Base-by-base conservation (phyloP, 192 early-diverging fungal species). In the Chytriomyces sp. region DNA sequence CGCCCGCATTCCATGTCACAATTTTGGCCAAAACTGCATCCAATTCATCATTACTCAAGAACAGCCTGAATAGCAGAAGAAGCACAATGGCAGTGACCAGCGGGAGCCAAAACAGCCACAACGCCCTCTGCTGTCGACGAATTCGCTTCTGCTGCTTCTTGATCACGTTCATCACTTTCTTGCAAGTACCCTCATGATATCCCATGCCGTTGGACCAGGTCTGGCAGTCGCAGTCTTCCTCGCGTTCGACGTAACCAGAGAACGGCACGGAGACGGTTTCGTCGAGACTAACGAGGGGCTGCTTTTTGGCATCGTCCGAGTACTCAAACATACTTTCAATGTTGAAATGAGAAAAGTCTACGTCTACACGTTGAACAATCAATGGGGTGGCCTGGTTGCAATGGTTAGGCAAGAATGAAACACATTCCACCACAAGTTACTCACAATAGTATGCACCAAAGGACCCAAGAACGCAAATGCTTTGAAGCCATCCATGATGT, bases 11-110 rank as follows among this genome's bases (percentile, higher is more conserved):
- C 33, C 62, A 52, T n/a, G 41, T 53, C 10, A 68, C 44, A 52
- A 76, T 60, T 53, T 40, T 59, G 28, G 26, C 33, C 60, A 80
- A 39, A 17, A 80, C n/a, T 3, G 58, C 56, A n/a, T 67, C 78
- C 19, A 76, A 19, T 17, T 75, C 78, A 22, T 71, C 67, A 26
- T 58, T 41, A 25, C 71, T 36, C 2, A 75, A 38, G 37, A 75
- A 31, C 26, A 75, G 12, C 36, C 65, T 39, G 36, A 59, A 14
- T 8, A 76, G 28, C 37, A 67, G 25, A 40, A 75, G 26, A 17
- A 60, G 26, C 6, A 72, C 17, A 25, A 64, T 34, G 33, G 67
- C 22, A 31, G 52, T 55, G 12, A 61, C 7, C 34, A 63, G 34
- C 19, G 71, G 59, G 8, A 63, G 39, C 74, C 70, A 73, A 8